Evolutionary conservation across 2,329 filamentous ascomycete species (phyloP).

Genomic region (Xylariales sp.): DNA sequence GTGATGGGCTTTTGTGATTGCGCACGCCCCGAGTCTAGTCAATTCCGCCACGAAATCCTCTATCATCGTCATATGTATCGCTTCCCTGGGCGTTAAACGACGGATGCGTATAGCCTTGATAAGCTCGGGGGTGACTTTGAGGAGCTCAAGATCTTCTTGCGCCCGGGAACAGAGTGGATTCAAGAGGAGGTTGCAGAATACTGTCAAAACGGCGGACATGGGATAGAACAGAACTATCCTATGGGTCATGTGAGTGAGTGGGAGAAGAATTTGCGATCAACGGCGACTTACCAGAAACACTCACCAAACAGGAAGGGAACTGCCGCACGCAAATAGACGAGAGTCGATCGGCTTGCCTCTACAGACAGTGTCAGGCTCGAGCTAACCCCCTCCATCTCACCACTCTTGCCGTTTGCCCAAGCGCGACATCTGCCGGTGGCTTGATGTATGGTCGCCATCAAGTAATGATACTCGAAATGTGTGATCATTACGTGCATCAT

Average conservation of each 20-base stretch:
- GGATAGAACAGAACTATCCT: constrained; percentile 56
- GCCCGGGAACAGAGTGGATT: constrained; percentile 40
- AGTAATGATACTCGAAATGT: constrained; percentile 51
- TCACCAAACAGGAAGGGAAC: constrained; percentile 38
- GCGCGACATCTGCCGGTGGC: constrained; percentile 47
- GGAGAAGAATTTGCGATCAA: background rate
- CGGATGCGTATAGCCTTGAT: constrained; percentile 34
- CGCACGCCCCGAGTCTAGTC: constrained; percentile 30
- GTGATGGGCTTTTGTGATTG: constrained; percentile 29
- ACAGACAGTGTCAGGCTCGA: constrained; percentile 50
- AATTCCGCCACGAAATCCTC: constrained; percentile 36
- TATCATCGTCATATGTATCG: constrained; percentile 31
- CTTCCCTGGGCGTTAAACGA: constrained; percentile 29
- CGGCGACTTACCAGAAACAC: constrained; percentile 42
- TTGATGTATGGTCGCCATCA: constrained; percentile 50
- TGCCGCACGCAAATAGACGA: constrained; percentile 41
- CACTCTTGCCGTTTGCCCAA: constrained; percentile 29
- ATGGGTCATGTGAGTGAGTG: constrained; percentile 18
- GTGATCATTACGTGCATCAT: constrained; percentile 44
- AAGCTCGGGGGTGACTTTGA: constrained; percentile 37
- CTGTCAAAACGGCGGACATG: constrained; percentile 45
- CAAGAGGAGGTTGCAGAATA: constrained; percentile 51
- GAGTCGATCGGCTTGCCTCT: constrained; percentile 50
- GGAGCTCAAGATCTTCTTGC: constrained; percentile 39
- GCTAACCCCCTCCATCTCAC: constrained; percentile 39